A percentile compares a stretch with the other conserved stretches of the same genome.
These are phyloP conservation scores for Diplodia scrobiculata DNA, from an alignment of 2,329 filamentous ascomycete genomes.

Conservation along the genomic window DNA sequence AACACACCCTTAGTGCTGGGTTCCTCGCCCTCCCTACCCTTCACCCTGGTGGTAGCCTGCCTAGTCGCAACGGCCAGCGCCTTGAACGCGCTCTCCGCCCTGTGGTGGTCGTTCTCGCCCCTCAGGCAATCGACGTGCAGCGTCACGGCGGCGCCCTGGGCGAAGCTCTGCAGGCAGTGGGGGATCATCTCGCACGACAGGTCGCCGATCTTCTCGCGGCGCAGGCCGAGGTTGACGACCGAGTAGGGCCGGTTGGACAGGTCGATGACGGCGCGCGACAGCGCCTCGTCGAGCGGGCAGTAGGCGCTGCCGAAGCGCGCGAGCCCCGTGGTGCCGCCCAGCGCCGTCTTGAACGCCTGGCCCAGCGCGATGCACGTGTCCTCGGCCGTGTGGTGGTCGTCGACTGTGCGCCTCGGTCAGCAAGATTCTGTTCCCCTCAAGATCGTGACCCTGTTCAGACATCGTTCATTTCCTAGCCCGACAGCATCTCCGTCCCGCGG, in stretches of 20 bases:
- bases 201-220: constrained; percentile 90
- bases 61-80: constrained; percentile 84
- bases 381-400: constrained; percentile 98
- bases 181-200: constrained; percentile 96
- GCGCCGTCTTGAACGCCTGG: constrained; percentile 75
- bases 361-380: constrained; percentile 92
- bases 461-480: too few species aligned
- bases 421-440: too few species aligned
- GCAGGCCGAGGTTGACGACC: constrained; percentile 80
- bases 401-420: constrained; percentile 59
- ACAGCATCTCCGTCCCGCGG: too few species aligned
- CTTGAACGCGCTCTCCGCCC: constrained; percentile 96
- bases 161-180: constrained; percentile 92
- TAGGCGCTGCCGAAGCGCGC: constrained; percentile 91
- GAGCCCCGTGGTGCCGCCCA: constrained; percentile 76
- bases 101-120: constrained; percentile 92
- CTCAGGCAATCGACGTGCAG: constrained; percentile 90
- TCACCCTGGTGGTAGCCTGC: constrained; percentile 72
- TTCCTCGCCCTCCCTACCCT: constrained; percentile 85
- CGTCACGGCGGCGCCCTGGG: constrained; percentile 85
- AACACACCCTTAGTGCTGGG: constrained; percentile 95
- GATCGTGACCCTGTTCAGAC: too few species aligned
- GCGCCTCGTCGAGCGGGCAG: constrained; percentile 90
- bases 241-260: constrained; percentile 87
- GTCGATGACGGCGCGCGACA: constrained; percentile 91